Evolutionary conservation across 2,329 filamentous ascomycete genomes (phyloP), one percentile per base, ranked within the genome.

Genomic region (Colletotrichum spaethianum): DNA sequence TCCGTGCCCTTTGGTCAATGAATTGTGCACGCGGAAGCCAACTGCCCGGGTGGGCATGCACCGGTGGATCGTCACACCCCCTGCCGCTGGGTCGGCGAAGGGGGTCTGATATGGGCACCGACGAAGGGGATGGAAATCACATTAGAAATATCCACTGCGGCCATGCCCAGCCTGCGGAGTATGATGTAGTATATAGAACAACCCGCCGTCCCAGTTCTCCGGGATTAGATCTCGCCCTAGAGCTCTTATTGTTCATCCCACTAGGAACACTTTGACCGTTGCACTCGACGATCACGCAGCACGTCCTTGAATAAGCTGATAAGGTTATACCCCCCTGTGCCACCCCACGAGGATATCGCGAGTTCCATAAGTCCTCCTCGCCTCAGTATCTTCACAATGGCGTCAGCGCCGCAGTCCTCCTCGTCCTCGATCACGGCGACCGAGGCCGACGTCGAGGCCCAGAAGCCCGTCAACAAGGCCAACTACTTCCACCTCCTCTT

Each of bases 401-500:
- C 68, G 61, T 75, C 74, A 73, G 57, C 74, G 65, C 76, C 70
- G 38, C 70, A 72, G 23, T 79, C 76, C 7, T 75, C 77, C 14
- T 69, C 77, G 16, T 82, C 81, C 33, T 79, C 80, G 56, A 72
- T 77, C 52, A 82, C 80, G 36, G 76, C 77, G 40, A 80, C 81
- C 20, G 82, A 82, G 23, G 75, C 75, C 63, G 85, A 87, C 72
- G 73, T 84, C 66, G 86, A 88, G 77, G 80, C 84, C 11, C 77
- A 83, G 60, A 76, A 76, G 31, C 74, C 78, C 31, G 68, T 73
- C 67, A 82, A 79, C 70, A 74, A 77, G 33, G 76, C 83, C 53
- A 81, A 82, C 18, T 86, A 89, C 80, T 88, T 86, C 79, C 81
- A 83, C 61, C 81, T 90, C 66, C 83, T 93, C 70, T 79, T 87